Base-by-base conservation (phyloP, 2,329 filamentous ascomycete species). In the Sporothrix dimorphospora region DNA sequence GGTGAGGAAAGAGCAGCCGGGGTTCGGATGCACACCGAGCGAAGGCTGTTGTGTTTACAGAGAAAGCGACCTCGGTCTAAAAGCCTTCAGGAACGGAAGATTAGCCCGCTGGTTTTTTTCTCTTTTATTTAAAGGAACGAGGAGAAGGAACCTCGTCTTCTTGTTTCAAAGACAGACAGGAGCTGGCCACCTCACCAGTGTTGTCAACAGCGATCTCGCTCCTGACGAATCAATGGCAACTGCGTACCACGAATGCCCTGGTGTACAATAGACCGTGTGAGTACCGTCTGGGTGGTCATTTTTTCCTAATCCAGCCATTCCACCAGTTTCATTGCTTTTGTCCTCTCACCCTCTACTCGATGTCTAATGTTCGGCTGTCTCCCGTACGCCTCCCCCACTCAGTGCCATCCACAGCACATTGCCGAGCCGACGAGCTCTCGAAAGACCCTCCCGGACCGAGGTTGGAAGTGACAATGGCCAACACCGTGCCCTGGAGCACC, bases 1-100 rank as follows among this genome's bases (percentile, higher is more conserved):
- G 38, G 21, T 2, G n/a, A 45, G 59, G 59, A 63, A 63, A 45
- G 59, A 63, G 59, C 59, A 63, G n/a, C 59, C 59, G 59, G 59
- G 11, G 21, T 4, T 24, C 4, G 11, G 9, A 5, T 63, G 53
- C 12, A 27, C 24, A n/a, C 6, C 16, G 30, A 59, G 5, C 14
- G 9, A 61, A 5, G 8, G 5, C 19, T 19, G 6, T 19, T n/a
- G 27, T 38, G 4, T 59, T 34, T 57, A 4, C 24, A 12, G 5
- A 34, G 6, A 34, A 24, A 4, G 51, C 8, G 9, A 5, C 27
- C 24, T 14, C 21, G 16, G 24, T 16, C 53, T 6, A 16, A 19
- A 47, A 16, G 45, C 12, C 11, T 34, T 34, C 6, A 3, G 30
- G 30, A 34, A 34, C 6, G 6, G 30, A 34, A 34, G 30, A 34